A percentile compares a stretch with the other conserved stretches of the same genome.
Conservation (phyloP, 164 flowering plant genomes). For the Nymphaea colorata region DNA sequence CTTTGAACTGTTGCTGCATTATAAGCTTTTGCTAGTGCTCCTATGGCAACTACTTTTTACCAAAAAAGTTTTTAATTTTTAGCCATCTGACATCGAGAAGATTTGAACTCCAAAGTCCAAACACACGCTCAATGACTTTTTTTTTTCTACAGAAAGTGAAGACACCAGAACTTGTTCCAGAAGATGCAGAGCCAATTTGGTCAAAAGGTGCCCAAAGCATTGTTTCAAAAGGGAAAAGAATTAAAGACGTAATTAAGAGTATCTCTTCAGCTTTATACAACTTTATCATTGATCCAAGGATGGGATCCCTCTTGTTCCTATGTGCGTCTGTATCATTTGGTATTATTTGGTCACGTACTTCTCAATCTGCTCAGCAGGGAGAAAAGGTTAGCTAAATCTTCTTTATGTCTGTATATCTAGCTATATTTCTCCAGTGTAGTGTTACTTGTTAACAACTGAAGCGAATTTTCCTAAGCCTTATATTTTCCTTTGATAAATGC, state of each 20-base stretch:
- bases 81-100: no score
- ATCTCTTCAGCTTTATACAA: slow-evolving; percentile 20
- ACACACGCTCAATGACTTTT: no score
- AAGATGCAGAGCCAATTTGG: slow-evolving; percentile 53
- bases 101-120: no score
- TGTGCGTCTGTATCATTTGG: slow-evolving; percentile 63
- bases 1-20: no score
- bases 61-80: no score
- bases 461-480: no score
- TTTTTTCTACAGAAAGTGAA: slow-evolving; percentile 38
- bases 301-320: slow-evolving; percentile 68
- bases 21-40: no score
- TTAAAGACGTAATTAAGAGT: slow-evolving; percentile 29
- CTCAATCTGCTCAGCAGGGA: slow-evolving; percentile 23
- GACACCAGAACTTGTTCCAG: slow-evolving; percentile 74
- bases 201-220: slow-evolving; percentile 34
- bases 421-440: no score
- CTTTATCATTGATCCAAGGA: slow-evolving; percentile 60
- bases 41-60: no score
- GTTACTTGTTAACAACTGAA: no score
- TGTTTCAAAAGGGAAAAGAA: slow-evolving; percentile 29
- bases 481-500: no score
- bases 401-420: no score
- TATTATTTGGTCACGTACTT: slow-evolving; percentile 46
- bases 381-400: slow-evolving; percentile 14